Evolutionary conservation across 2,329 filamentous ascomycete species (phyloP).

Genomic region (Penicillium sclerotiorum): DNA sequence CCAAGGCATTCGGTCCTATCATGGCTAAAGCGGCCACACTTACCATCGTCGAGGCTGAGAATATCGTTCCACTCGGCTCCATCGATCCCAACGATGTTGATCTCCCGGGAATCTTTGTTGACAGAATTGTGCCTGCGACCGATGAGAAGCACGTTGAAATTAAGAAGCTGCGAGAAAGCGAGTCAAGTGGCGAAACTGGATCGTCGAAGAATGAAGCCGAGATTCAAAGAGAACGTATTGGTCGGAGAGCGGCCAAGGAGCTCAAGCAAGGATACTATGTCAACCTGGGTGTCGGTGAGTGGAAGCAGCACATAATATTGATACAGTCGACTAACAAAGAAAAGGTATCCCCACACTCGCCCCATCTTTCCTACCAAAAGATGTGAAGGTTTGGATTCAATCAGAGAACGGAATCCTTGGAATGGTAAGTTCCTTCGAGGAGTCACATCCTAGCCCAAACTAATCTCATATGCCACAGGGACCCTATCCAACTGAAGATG

Average conservation of each 20-base stretch:
- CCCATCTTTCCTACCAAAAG: conserved; percentile 70
- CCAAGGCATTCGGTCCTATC: conserved; percentile 72
- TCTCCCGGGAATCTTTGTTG: conserved; percentile 79
- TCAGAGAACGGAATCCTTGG: conserved; percentile 85
- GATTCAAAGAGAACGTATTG: conserved; percentile 63
- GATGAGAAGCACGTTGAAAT: conserved; percentile 73
- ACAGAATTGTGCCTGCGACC: conserved; percentile 76
- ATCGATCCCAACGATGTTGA: conserved; percentile 75
- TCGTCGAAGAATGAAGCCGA: conserved; percentile 36
- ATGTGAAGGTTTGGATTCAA: conserved; percentile 77
- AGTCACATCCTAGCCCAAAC: background rate
- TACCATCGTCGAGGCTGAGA: conserved; percentile 82
- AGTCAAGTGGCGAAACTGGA: conserved; percentile 41
- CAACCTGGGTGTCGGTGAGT: conserved; percentile 37
- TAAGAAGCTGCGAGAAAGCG: conserved; percentile 57
- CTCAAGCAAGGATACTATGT: conserved; percentile 61
- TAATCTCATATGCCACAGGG: conserved; percentile 46
- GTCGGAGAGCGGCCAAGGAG: conserved; percentile 75
- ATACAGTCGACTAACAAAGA: background rate
- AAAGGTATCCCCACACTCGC: conserved; percentile 81
- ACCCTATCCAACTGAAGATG: conserved; percentile 71
- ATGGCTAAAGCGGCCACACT: conserved; percentile 80
- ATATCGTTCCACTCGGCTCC: conserved; percentile 74
- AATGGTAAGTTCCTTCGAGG: conserved; percentile 49
- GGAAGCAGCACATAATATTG: background rate